Evolutionary conservation across 2,329 filamentous ascomycete species (phyloP).

Genomic region (Cordyceps pruinosa): DNA sequence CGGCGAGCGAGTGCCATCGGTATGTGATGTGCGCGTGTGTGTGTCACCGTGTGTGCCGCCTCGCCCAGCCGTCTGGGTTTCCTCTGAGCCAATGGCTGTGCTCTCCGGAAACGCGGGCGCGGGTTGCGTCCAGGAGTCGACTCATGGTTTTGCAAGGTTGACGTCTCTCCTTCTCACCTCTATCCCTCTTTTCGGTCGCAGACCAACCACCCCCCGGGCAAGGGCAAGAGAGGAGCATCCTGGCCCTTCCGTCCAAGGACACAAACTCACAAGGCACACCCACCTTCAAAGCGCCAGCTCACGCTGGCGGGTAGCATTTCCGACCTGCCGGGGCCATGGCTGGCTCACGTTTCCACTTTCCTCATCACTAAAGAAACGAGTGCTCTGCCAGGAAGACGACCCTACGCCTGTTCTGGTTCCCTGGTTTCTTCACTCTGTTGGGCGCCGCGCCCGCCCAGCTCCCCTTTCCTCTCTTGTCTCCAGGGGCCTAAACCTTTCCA

Average conservation of each 20-base stretch:
- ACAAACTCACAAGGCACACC: not conserved
- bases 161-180: not conserved
- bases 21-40: not conserved
- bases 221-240: not conserved
- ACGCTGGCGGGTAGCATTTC: slow-evolving; percentile 5
- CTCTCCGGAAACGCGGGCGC: slow-evolving; percentile 3
- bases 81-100: not conserved
- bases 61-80: not conserved
- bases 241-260: not conserved
- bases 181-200: not conserved
- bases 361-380: not conserved
- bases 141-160: not conserved
- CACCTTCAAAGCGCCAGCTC: not conserved
- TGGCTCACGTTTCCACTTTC: slow-evolving; percentile 4
- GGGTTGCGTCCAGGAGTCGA: not conserved
- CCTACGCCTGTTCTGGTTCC: not conserved
- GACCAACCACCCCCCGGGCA: not conserved
- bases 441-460: not conserved
- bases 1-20: not conserved
- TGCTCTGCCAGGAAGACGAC: not conserved
- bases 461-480: not conserved
- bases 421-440: not conserved
- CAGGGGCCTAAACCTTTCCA: not conserved
- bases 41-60: not conserved
- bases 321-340: slow-evolving; percentile 6